Percentiles rank a stretch among this genome's conserved stretches.
Conservation (phyloP, 805 yeast genomes). For the Dipodascus geniculatus region DNA sequence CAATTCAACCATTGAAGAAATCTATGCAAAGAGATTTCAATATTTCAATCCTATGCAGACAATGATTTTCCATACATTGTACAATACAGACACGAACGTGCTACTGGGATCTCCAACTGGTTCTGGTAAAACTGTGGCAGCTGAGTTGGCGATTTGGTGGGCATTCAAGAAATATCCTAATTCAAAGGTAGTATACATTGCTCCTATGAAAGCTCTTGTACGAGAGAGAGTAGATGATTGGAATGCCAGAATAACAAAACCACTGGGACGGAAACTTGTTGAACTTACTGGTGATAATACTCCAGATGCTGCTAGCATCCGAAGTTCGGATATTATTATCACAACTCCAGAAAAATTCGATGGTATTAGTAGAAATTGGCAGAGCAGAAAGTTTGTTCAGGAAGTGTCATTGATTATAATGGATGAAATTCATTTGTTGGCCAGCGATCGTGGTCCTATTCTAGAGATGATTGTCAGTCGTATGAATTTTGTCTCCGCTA, state of each 20-base stretch:
- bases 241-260: conserved; percentile 39
- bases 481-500: conserved; percentile 58
- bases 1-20: conserved; percentile 48
- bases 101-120: conserved; percentile 98
- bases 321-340: conserved; percentile 61
- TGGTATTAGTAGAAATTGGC: conserved; percentile 83
- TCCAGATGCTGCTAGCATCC: conserved; percentile 56
- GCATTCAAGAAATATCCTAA: conserved; percentile 77
- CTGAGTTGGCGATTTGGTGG: conserved; percentile 95
- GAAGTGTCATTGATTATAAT: conserved; percentile 63
- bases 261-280: conserved; percentile 43
- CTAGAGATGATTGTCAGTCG: conserved; percentile 84
- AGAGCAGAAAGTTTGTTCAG: conserved; percentile 63
- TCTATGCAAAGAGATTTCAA: conserved; percentile 57
- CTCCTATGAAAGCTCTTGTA: conserved; percentile 83
- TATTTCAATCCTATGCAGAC: conserved; percentile 99
- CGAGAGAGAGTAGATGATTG: conserved; percentile 78
- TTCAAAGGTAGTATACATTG: conserved; percentile 72
- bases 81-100: conserved; percentile 65
- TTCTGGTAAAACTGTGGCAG: conserved; percentile 95
- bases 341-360: conserved; percentile 84
- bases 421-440: conserved; percentile 79
- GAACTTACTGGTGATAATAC: conserved; percentile 77
- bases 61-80: conserved; percentile 84
- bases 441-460: conserved; percentile 80